A percentile compares a stretch with the other conserved stretches of the same genome.
Conservation (phyloP, 2,329 filamentous ascomycete genomes). For the Fusarium multiceps region DNA sequence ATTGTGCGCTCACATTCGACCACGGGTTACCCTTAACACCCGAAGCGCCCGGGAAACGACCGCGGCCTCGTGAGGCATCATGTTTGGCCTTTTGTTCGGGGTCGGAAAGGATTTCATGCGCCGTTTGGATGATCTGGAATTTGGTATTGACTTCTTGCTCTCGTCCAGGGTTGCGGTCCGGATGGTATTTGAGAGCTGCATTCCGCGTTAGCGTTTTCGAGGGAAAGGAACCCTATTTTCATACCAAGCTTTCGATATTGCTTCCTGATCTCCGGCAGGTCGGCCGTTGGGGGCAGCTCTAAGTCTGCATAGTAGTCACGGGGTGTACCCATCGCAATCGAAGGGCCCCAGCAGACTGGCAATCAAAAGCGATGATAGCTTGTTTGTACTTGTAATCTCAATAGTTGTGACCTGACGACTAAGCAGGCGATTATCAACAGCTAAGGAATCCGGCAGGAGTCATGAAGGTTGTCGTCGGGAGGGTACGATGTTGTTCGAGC, state of each 20-base stretch:
- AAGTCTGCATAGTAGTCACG: constrained; percentile 90
- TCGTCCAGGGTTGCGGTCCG: constrained; percentile 86
- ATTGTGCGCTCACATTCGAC: constrained; percentile 61
- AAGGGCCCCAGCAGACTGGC: constrained; percentile 19
- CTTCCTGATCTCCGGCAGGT: constrained; percentile 82
- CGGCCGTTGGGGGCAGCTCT: constrained; percentile 74
- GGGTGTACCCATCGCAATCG: constrained; percentile 54
- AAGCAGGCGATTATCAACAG: constrained; percentile 7
- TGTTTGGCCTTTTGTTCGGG: constrained; percentile 63
- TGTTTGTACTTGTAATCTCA: neutral
- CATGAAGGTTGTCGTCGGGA: constrained; percentile 13
- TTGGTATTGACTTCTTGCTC: constrained; percentile 83
- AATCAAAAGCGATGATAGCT: constrained; percentile 2
- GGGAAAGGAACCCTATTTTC: neutral
- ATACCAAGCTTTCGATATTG: constrained; percentile 85
- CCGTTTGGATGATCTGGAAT: constrained; percentile 88
- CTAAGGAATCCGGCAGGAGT: neutral
- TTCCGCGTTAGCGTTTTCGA: constrained; percentile 40
- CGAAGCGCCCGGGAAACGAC: constrained; percentile 61
- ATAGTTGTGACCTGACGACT: neutral
- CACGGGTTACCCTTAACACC: constrained; percentile 69
- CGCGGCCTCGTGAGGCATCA: constrained; percentile 58
- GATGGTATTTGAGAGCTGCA: constrained; percentile 84
- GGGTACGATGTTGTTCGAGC: neutral
- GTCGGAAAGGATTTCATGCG: constrained; percentile 77